Evolutionary conservation across 2,329 filamentous ascomycete genomes (phyloP).

Genomic region (Phaeosphaeria sp.): DNA sequence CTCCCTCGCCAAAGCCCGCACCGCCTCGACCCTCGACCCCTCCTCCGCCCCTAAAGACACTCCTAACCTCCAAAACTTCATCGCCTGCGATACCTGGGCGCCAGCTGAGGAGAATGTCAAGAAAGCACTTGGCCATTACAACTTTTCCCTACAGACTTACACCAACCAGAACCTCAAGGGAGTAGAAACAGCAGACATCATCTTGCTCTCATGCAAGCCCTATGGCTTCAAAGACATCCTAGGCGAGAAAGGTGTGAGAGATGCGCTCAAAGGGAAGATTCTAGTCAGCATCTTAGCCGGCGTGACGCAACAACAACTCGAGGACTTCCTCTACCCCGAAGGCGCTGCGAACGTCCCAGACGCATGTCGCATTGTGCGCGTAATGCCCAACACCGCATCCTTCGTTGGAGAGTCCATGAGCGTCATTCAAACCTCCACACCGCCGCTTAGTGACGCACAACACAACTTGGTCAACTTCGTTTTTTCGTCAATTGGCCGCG

Average conservation of each 20-base stretch:
- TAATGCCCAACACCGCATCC: conserved; percentile 85
- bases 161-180: conserved; percentile 75
- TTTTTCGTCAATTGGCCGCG: conserved; percentile 75
- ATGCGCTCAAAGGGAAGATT: conserved; percentile 79
- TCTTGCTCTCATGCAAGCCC: conserved; percentile 83
- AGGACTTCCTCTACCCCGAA: conserved; percentile 65
- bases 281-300: conserved; percentile 84
- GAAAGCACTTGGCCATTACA: conserved; percentile 68
- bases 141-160: conserved; percentile 67
- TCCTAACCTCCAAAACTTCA: conserved; percentile 70
- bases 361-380: conserved; percentile 72
- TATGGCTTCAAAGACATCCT: conserved; percentile 75
- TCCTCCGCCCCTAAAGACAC: conserved; percentile 46
- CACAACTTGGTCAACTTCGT: conserved; percentile 73
- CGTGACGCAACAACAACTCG: conserved; percentile 72
- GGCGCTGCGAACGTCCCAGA: conserved; percentile 52
- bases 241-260: conserved; percentile 68
- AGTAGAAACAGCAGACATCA: conserved; percentile 71
- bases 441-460: conserved; percentile 62
- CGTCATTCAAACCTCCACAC: conserved; percentile 69
- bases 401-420: conserved; percentile 82
- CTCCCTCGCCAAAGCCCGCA: conserved; percentile 62
- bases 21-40: conserved; percentile 47
- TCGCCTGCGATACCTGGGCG: conserved; percentile 78
- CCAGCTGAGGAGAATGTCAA: conserved; percentile 73